These are phyloP conservation scores for Eryngium alpinum DNA, from an alignment of 140 eudicot genomes.

Conservation along the genomic window DNA sequence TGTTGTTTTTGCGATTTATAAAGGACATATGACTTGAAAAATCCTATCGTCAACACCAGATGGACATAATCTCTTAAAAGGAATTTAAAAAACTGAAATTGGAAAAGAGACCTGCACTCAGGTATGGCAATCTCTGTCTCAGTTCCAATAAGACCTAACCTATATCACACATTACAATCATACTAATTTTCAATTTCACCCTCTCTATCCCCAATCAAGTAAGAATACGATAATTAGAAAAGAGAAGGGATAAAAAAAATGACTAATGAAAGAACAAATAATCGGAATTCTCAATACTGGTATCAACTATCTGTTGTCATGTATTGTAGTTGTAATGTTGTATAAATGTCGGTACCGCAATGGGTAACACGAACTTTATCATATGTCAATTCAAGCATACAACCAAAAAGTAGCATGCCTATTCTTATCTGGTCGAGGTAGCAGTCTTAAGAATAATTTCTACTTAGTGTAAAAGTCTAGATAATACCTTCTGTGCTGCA, in stretches of 20 bases:
- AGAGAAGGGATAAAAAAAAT: background rate
- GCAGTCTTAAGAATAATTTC: background rate
- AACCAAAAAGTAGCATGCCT: background rate
- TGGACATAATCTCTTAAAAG: too few relatives aligned
- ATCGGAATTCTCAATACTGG: too few relatives aligned
- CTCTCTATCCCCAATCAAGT: background rate
- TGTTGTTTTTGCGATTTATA: too few relatives aligned
- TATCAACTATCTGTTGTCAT: too few relatives aligned
- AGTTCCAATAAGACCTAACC: background rate
- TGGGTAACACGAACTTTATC: too few relatives aligned
- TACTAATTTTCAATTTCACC: background rate
- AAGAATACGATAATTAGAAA: background rate
- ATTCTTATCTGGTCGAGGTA: too few relatives aligned
- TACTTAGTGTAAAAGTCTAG: background rate
- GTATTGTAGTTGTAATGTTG: too few relatives aligned
- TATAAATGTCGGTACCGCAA: too few relatives aligned
- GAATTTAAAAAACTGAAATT: background rate
- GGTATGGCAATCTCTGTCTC: too few relatives aligned
- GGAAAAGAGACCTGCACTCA: background rate
- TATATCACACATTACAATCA: background rate
- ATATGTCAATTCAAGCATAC: too few relatives aligned
- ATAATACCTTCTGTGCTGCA: constrained; percentile 81
- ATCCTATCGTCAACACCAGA: too few relatives aligned
- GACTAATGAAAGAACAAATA: background rate
- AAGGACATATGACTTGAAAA: background rate